These are phyloP conservation scores for Phaeosphaeria sp. DNA, from an alignment of 2,329 filamentous ascomycete species.

Conservation along the genomic window DNA sequence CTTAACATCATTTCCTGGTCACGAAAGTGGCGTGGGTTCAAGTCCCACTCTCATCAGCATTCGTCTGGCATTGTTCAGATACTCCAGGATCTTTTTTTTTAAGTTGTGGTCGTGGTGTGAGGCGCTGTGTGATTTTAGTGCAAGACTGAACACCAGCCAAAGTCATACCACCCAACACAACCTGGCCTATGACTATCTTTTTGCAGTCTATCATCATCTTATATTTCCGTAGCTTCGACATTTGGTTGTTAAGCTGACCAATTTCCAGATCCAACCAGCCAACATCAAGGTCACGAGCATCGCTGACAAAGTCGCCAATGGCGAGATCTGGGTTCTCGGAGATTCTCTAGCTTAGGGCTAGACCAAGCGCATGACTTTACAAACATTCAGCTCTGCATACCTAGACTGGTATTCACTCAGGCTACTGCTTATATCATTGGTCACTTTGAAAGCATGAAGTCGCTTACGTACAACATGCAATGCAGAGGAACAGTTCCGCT, in stretches of 20 bases:
- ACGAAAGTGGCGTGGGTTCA: constrained; percentile 47
- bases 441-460: not conserved
- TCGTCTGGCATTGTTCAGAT: constrained; percentile 32
- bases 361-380: not conserved
- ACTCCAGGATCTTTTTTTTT: constrained; percentile 33
- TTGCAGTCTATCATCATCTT: not conserved
- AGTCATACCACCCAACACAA: not conserved
- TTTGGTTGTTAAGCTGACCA: constrained; percentile 12
- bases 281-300: constrained; percentile 78
- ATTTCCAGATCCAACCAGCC: constrained; percentile 73
- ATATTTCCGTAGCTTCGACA: not conserved
- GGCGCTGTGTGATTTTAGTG: not conserved
- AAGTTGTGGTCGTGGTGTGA: constrained; percentile 3
- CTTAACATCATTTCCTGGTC: constrained; percentile 42
- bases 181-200: constrained; percentile 1
- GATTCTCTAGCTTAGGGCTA: constrained; percentile 58
- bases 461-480: not conserved
- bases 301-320: constrained; percentile 80
- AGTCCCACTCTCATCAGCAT: constrained; percentile 50
- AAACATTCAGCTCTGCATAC: not conserved
- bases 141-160: too few relatives aligned
- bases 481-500: not conserved
- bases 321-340: constrained; percentile 82
- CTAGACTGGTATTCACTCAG: not conserved
- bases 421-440: not conserved